Percentiles rank a stretch among this genome's conserved stretches.
phyloP scores from a whole-genome alignment of 2,329 filamentous ascomycete genomes.

The Penicillium italicum region DNA sequence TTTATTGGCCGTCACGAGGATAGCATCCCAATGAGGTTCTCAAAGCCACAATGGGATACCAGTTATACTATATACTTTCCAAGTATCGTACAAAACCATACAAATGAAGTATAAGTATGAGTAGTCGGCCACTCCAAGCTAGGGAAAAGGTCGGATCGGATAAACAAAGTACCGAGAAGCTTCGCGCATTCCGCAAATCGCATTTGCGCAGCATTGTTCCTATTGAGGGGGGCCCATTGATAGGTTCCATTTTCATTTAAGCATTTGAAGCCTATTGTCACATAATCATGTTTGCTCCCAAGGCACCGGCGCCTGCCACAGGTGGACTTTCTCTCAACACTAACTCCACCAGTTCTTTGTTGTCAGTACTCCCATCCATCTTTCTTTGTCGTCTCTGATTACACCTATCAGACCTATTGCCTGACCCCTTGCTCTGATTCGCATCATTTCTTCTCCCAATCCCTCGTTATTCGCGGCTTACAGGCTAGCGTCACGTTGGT shows the following conservation, averaged over 20 bases:
- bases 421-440: conserved; percentile 5
- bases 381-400: conserved; percentile 4
- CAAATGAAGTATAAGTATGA: background rate
- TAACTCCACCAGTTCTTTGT: conserved; percentile 46
- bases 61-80: background rate
- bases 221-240: background rate
- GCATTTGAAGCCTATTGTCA: conserved; percentile 2
- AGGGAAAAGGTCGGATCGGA: conserved; percentile 7
- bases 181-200: conserved; percentile 20
- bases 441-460: background rate
- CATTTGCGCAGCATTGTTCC: conserved; percentile 1
- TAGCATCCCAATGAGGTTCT: background rate
- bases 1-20: background rate
- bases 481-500: background rate
- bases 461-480: background rate
- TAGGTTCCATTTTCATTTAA: conserved; percentile 9
- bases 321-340: conserved; percentile 54
- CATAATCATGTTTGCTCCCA: conserved; percentile 36
- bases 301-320: conserved; percentile 32
- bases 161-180: conserved; percentile 13
- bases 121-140: background rate
- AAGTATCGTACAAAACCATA: background rate
- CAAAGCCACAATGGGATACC: background rate
- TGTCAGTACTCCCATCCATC: conserved; percentile 37
- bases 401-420: conserved; percentile 2